phyloP scores from a whole-genome alignment of 345 rosid species.

The Bruguiera gymnorhiza region DNA sequence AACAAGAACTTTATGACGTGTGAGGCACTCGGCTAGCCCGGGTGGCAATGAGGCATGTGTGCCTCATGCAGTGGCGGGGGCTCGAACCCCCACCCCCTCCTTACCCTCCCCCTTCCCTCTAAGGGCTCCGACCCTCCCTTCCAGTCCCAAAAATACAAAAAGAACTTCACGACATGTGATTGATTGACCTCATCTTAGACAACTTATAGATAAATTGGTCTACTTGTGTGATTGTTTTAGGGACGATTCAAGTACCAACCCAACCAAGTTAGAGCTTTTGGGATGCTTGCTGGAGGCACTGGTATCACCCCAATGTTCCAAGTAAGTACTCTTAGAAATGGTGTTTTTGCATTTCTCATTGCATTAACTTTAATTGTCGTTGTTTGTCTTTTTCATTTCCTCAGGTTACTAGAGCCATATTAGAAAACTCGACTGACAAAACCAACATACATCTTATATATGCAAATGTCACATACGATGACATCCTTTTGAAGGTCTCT shows the following conservation, averaged over 20 bases:
- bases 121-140: too few species aligned
- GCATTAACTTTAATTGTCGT: neutral
- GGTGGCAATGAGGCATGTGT: too few species aligned
- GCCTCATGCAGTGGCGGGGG: too few species aligned
- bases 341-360: neutral
- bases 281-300: constrained; percentile 35
- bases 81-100: too few species aligned
- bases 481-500: constrained; percentile 30
- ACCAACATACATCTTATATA: constrained; percentile 26
- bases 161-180: too few species aligned
- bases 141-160: too few species aligned
- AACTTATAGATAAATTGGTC: neutral
- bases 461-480: constrained; percentile 29
- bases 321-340: constrained; percentile 2
- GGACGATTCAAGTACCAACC: constrained; percentile 34
- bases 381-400: neutral
- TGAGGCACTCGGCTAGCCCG: too few species aligned
- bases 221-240: constrained; percentile 8
- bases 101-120: too few species aligned
- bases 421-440: constrained; percentile 26
- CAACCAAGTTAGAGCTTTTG: constrained; percentile 29
- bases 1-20: too few species aligned
- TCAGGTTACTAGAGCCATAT: constrained; percentile 31
- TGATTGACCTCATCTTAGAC: too few species aligned
- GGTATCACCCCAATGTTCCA: constrained; percentile 38